Evolutionary conservation across 495 filamentous ascomycete genomes (phyloP).

Genomic region (Articulospora tetracladia): DNA sequence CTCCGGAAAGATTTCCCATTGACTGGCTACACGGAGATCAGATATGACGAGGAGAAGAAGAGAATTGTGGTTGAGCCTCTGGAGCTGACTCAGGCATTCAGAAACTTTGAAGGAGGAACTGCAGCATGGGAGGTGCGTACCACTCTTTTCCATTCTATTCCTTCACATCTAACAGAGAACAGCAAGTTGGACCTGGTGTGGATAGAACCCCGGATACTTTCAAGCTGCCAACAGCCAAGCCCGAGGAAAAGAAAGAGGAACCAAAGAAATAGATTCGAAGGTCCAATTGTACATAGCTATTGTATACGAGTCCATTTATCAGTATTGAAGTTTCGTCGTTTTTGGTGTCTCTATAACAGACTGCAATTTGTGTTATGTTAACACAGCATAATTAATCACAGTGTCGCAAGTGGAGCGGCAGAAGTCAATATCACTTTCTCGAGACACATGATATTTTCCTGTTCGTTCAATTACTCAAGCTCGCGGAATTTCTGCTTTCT

Average conservation of each 20-base stretch:
- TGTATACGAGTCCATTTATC: neutral
- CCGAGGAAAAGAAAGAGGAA: slow-evolving; percentile 84
- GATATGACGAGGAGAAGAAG: slow-evolving; percentile 99
- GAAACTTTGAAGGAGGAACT: slow-evolving; percentile 91
- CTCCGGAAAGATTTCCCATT: slow-evolving; percentile 97
- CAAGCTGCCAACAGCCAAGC: slow-evolving; percentile 92
- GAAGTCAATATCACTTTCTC: no score
- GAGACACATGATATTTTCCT: no score
- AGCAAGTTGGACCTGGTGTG: slow-evolving; percentile 81
- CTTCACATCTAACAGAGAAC: slow-evolving; percentile 7
- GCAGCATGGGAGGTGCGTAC: slow-evolving; percentile 54
- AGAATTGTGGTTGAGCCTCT: slow-evolving; percentile 95
- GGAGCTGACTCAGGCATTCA: slow-evolving; percentile 97
- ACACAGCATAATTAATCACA: no score
- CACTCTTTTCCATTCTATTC: neutral
- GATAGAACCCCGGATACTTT: slow-evolving; percentile 84
- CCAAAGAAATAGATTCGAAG: slow-evolving; percentile 73
- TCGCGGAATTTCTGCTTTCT: no score
- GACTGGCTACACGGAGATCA: slow-evolving; percentile 97
- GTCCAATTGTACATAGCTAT: slow-evolving; percentile 21
- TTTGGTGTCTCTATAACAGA: no score
- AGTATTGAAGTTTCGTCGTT: no score
- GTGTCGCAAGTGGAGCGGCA: no score
- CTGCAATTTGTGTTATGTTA: no score
- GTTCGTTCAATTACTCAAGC: no score